Conservation (phyloP, 345 rosid genomes). For the Cochlearia excelsa region DNA sequence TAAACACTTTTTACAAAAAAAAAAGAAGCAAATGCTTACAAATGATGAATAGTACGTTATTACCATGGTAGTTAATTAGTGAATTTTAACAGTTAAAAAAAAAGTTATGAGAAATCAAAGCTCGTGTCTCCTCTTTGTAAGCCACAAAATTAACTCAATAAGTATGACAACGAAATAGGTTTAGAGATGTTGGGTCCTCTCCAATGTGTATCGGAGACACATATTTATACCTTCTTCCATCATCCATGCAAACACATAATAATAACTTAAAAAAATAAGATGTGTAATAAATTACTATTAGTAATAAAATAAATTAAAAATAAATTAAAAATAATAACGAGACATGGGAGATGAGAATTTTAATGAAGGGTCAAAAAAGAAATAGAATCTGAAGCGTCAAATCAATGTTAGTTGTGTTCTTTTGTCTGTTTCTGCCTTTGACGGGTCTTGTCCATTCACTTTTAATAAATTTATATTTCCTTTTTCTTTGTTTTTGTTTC, state of each 20-base stretch:
- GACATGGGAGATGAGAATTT: neutral
- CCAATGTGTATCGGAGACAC: too few relatives aligned
- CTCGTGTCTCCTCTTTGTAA: slow-evolving; percentile 23
- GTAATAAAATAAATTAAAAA: neutral
- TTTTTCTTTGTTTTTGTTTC: neutral
- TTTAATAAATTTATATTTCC: slow-evolving; percentile 15
- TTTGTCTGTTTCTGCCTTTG: slow-evolving; percentile 40
- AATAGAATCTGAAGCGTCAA: slow-evolving; percentile 95
- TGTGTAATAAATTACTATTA: neutral
- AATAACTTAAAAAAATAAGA: too few relatives aligned
- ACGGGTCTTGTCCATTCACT: slow-evolving; percentile 46
- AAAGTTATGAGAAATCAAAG: slow-evolving; percentile 12
- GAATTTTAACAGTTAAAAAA: slow-evolving; percentile 7
- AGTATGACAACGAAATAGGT: too few relatives aligned
- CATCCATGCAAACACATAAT: too few relatives aligned
- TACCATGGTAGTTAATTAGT: neutral
- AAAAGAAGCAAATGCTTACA: slow-evolving; percentile 18
- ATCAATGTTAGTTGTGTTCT: slow-evolving; percentile 65
- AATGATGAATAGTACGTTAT: slow-evolving; percentile 12
- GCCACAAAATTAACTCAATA: slow-evolving; percentile 16
- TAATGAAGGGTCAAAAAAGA: slow-evolving; percentile 33
- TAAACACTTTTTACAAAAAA: slow-evolving; percentile 37
- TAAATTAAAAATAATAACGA: neutral
- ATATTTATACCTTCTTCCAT: too few relatives aligned
- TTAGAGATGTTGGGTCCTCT: too few relatives aligned